phyloP scores from a whole-genome alignment of 495 filamentous ascomycete species.

The Daldinia bambusicola region DNA sequence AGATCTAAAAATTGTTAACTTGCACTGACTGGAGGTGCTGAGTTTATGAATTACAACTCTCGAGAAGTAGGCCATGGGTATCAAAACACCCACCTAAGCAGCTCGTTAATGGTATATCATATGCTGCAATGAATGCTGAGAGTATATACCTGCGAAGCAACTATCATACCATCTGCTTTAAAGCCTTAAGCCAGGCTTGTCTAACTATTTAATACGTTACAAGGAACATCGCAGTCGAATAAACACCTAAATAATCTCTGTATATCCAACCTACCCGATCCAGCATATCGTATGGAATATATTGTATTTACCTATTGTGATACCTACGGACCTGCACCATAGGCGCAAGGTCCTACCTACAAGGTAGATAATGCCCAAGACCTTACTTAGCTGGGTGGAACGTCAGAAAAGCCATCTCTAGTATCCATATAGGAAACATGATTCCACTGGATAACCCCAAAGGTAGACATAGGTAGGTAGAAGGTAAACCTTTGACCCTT shows the following conservation, averaged over 20 bases:
- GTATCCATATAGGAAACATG: neutral
- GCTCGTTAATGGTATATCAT: too few relatives aligned
- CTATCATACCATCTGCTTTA: too few relatives aligned
- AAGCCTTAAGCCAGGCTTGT: too few relatives aligned
- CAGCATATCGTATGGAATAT: neutral
- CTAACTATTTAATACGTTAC: too few relatives aligned
- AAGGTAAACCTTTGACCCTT: neutral
- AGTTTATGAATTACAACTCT: too few relatives aligned
- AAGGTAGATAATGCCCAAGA: slow-evolving; percentile 10
- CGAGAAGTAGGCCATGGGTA: too few relatives aligned
- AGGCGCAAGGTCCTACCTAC: slow-evolving; percentile 14
- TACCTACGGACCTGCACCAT: slow-evolving; percentile 4
- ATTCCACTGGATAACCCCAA: neutral
- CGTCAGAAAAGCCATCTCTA: slow-evolving; percentile 6
- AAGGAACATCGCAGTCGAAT: neutral
- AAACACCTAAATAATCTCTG: neutral
- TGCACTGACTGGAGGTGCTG: too few relatives aligned
- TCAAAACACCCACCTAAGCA: too few relatives aligned
- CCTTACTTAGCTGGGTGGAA: slow-evolving; percentile 17
- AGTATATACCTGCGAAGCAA: too few relatives aligned
- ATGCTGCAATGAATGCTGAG: too few relatives aligned
- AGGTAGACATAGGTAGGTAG: neutral
- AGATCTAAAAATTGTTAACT: too few relatives aligned
- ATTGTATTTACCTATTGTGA: neutral
- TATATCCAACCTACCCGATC: neutral